Conservation (phyloP, 441 rosid species). For the Biscutella auriculata region DNA sequence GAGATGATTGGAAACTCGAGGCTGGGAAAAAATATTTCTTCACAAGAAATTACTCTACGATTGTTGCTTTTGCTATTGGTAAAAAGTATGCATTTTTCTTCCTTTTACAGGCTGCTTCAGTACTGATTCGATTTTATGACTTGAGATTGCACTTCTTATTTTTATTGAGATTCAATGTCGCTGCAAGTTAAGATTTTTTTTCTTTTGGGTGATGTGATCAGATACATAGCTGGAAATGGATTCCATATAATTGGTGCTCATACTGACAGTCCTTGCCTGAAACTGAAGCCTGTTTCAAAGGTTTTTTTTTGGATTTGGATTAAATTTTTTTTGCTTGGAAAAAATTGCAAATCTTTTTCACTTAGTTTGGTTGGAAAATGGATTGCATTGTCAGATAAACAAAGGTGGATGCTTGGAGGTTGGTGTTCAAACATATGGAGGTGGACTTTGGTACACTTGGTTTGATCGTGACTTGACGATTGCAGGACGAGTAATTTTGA, state of each 20-base stretch:
- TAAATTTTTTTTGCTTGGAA: no score
- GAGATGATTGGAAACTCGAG: conserved; percentile 73
- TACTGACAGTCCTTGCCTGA: conserved; percentile 92
- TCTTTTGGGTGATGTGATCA: conserved; percentile 19
- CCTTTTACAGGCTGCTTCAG: no score
- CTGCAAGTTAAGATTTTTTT: no score
- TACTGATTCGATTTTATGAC: no score
- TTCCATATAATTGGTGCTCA: conserved; percentile 85
- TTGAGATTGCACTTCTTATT: no score
- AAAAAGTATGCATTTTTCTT: conserved; percentile 40
- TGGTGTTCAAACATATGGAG: conserved; percentile 88
- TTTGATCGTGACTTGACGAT: conserved; percentile 91
- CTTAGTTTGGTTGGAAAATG: not conserved
- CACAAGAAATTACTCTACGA: conserved; percentile 79
- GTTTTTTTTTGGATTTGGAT: conserved; percentile 24
- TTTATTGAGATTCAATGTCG: no score
- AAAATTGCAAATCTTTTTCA: no score
- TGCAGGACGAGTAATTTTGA: conserved; percentile 77
- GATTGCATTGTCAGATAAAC: conserved; percentile 38
- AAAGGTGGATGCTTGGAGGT: conserved; percentile 79
- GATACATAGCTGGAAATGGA: conserved; percentile 88
- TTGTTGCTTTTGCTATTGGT: conserved; percentile 92
- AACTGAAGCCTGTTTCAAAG: conserved; percentile 88
- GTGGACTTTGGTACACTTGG: conserved; percentile 97
- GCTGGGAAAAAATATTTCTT: conserved; percentile 78